These are phyloP conservation scores for Phytophthora kernoviae DNA, from an alignment of 352 stramenopile species.

Conservation along the genomic window DNA sequence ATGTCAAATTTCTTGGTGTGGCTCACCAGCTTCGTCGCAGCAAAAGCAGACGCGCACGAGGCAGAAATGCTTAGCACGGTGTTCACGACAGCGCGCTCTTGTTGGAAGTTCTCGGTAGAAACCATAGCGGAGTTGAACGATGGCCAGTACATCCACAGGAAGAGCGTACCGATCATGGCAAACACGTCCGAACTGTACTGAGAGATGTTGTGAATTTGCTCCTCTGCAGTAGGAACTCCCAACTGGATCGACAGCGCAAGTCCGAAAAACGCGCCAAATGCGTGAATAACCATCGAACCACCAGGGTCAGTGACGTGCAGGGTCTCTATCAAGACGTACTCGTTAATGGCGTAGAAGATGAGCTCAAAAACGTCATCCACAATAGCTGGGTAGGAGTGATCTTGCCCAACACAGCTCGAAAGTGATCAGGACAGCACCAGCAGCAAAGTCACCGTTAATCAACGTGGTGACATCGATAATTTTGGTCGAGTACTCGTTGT, in stretches of 20 bases:
- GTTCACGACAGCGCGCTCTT: slow-evolving; percentile 77
- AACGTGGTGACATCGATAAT: slow-evolving; percentile 65
- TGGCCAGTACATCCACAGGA: slow-evolving; percentile 91
- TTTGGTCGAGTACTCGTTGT: slow-evolving; percentile 49
- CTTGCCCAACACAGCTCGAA: slow-evolving; percentile 82
- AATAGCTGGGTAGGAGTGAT: slow-evolving; percentile 79
- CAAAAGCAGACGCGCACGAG: slow-evolving; percentile 66
- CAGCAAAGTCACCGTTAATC: slow-evolving; percentile 84
- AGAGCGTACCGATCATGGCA: slow-evolving; percentile 85
- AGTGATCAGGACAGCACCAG: slow-evolving; percentile 76
- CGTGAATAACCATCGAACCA: slow-evolving; percentile 86
- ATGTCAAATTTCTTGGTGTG: slow-evolving; percentile 78
- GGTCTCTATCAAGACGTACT: slow-evolving; percentile 65
- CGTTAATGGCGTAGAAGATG: slow-evolving; percentile 82
- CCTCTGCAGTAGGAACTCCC: slow-evolving; percentile 37
- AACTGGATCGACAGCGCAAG: slow-evolving; percentile 68
- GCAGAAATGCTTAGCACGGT: slow-evolving; percentile 77
- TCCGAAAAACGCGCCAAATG: slow-evolving; percentile 85
- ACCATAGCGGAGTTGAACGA: slow-evolving; percentile 84
- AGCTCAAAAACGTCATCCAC: slow-evolving; percentile 80
- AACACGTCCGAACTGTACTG: slow-evolving; percentile 76
- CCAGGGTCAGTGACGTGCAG: slow-evolving; percentile 75
- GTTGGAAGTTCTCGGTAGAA: slow-evolving; percentile 52
- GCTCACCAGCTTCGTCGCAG: slow-evolving; percentile 42
- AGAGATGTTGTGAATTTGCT: slow-evolving; percentile 66